Evolutionary conservation across 1,139 yeast genomes (phyloP).

Genomic region (Yamadazyma blattariae): DNA sequence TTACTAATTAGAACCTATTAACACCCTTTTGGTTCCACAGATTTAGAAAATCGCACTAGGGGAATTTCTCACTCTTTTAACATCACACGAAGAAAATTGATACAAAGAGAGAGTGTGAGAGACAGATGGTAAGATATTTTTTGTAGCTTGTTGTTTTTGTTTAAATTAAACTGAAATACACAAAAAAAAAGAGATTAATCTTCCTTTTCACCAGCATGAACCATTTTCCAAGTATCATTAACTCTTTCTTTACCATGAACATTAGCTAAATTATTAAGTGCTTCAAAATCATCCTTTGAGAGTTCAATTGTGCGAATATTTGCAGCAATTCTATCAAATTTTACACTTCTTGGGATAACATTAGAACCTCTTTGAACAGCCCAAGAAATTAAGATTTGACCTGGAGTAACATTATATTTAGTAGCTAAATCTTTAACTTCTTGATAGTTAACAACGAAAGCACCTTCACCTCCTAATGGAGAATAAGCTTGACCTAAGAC

Average conservation of each 20-base stretch:
- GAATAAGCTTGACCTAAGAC: conserved; percentile 72
- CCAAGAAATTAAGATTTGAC: conserved; percentile 68
- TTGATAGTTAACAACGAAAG: conserved; percentile 57
- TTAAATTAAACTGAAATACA: too few species aligned
- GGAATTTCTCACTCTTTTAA: too few species aligned
- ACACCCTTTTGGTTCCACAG: too few species aligned
- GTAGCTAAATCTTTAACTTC: conserved; percentile 51
- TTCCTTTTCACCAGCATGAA: not conserved
- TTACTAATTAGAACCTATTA: too few species aligned
- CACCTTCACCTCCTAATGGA: conserved; percentile 70
- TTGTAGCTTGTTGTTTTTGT: too few species aligned
- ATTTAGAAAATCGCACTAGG: too few species aligned
- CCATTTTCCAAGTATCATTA: conserved; percentile 10
- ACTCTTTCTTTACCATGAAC: conserved; percentile 34
- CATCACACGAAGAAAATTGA: too few species aligned
- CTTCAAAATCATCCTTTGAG: conserved; percentile 50
- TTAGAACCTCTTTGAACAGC: conserved; percentile 64
- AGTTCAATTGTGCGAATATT: conserved; percentile 55
- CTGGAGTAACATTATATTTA: conserved; percentile 52
- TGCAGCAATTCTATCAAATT: conserved; percentile 52
- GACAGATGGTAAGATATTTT: too few species aligned
- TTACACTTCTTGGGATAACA: conserved; percentile 71
- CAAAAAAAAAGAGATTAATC: too few species aligned
- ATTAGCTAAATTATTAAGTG: conserved; percentile 40
- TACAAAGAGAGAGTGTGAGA: too few species aligned